A percentile compares a stretch with the other conserved stretches of the same genome.
Conservation (phyloP, 495 filamentous ascomycete species). For the Eremomyces bilateralis region DNA sequence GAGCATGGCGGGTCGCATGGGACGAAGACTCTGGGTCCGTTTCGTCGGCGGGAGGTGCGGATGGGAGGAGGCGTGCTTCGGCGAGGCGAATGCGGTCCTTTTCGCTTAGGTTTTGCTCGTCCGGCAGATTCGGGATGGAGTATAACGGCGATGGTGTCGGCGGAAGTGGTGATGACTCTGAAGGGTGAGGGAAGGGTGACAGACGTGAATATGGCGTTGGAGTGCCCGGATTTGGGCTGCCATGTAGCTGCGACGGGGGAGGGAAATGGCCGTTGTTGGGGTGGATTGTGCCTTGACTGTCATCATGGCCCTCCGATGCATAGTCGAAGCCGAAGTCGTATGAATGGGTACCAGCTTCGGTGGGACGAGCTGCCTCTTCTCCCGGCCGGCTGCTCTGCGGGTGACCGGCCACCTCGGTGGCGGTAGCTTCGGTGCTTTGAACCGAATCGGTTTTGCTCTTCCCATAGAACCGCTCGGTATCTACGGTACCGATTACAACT, state of each 20-base stretch:
- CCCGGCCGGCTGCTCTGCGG: slow-evolving; percentile 10
- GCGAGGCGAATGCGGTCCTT: slow-evolving; percentile 19
- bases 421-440: slow-evolving; percentile 7
- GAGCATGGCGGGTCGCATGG: slow-evolving; percentile 2
- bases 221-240: too few species aligned
- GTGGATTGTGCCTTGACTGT: slow-evolving; percentile 20
- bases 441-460: slow-evolving; percentile 5
- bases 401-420: slow-evolving; percentile 7
- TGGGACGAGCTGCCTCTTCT: slow-evolving; percentile 9
- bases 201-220: too few species aligned
- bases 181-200: slow-evolving; percentile 21
- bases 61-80: slow-evolving; percentile 19
- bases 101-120: slow-evolving; percentile 16
- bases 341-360: slow-evolving; percentile 1
- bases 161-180: too few species aligned
- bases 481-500: slow-evolving; percentile 68
- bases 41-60: slow-evolving; percentile 14
- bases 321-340: slow-evolving; percentile 10
- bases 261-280: slow-evolving; percentile 6
- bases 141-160: slow-evolving; percentile 2
- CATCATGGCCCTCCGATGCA: slow-evolving; percentile 15
- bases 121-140: slow-evolving; percentile 6
- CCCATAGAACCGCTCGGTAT: slow-evolving; percentile 43
- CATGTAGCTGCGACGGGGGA: neutral
- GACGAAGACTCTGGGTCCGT: slow-evolving; percentile 4